Conservation (phyloP, 2,329 filamentous ascomycete species). For the Parafenestella ontariensis region DNA sequence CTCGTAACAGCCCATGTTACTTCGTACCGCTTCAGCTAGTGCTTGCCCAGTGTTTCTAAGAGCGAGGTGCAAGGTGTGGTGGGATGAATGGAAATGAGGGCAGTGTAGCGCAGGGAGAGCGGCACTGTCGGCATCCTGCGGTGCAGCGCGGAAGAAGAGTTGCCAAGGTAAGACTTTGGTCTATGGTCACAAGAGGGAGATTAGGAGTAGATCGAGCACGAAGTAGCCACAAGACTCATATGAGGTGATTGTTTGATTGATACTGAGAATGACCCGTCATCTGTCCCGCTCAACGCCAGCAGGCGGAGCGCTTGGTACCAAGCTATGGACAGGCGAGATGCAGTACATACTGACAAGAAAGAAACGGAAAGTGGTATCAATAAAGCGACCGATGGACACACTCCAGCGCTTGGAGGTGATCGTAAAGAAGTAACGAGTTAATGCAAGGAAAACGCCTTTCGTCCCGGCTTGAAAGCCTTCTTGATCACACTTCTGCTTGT, state of each 20-base stretch:
- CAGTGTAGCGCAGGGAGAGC: neutral
- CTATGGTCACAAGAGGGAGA: neutral
- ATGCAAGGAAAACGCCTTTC: constrained; percentile 14
- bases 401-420: constrained; percentile 48
- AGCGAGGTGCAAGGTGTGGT: neutral
- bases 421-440: constrained; percentile 20
- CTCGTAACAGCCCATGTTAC: neutral
- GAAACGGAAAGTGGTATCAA: constrained; percentile 24
- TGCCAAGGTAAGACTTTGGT: neutral
- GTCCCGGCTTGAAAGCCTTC: constrained; percentile 4
- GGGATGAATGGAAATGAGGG: neutral
- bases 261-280: constrained; percentile 30
- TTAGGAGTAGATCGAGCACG: neutral
- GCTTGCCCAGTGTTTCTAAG: neutral
- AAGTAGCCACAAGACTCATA: neutral
- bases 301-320: constrained; percentile 39
- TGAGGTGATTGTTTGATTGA: neutral
- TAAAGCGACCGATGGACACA: constrained; percentile 38
- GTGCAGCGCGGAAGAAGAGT: neutral
- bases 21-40: neutral
- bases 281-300: constrained; percentile 40
- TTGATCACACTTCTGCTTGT: constrained; percentile 4
- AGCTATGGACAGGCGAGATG: constrained; percentile 38
- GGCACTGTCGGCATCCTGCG: neutral
- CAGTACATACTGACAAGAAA: constrained; percentile 13